Percentiles rank a stretch among this genome's conserved stretches.
These are phyloP conservation scores for Paraphaeosphaeria sporulosa DNA, from an alignment of 2,329 filamentous ascomycete genomes.

Conservation along the genomic window DNA sequence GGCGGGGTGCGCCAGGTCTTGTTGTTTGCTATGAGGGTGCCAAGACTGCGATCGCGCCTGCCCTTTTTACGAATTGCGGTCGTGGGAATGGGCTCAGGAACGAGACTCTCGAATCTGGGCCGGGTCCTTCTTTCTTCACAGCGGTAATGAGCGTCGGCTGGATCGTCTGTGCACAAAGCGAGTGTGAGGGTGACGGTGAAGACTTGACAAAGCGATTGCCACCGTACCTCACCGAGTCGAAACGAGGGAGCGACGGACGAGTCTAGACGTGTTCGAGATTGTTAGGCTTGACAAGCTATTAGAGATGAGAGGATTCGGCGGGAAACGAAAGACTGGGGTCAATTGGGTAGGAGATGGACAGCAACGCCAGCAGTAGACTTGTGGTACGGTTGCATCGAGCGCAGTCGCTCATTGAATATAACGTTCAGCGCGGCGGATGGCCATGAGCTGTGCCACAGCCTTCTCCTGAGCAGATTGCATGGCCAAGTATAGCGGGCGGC, in stretches of 20 bases:
- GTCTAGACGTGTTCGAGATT: not conserved
- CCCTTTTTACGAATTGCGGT: slow-evolving; percentile 25
- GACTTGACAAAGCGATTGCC: not conserved
- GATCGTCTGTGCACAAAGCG: not conserved
- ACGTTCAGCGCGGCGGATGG: slow-evolving; percentile 5
- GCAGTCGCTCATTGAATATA: slow-evolving; percentile 15
- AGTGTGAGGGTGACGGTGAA: slow-evolving; percentile 1
- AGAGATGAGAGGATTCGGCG: not conserved
- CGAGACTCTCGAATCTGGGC: slow-evolving; percentile 3
- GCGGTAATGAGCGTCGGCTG: not conserved
- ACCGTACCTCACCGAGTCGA: not conserved
- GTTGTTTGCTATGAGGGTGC: slow-evolving; percentile 32
- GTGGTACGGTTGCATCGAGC: slow-evolving; percentile 31
- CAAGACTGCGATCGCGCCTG: slow-evolving; percentile 32
- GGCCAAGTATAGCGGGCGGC: slow-evolving; percentile 11
- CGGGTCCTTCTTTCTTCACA: slow-evolving; percentile 1
- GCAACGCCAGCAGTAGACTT: slow-evolving; percentile 19
- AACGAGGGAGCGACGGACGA: slow-evolving; percentile 7
- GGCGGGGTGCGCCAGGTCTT: slow-evolving; percentile 12
- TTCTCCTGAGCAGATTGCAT: slow-evolving; percentile 17
- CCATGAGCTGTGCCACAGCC: slow-evolving; percentile 25
- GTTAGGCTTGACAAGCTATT: not conserved
- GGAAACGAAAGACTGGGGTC: slow-evolving; percentile 12
- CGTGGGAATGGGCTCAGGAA: slow-evolving; percentile 20
- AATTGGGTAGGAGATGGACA: slow-evolving; percentile 7